Evolutionary conservation across 768 basidiomycete genomes (phyloP).

Genomic region (Psilocybe sp.): DNA sequence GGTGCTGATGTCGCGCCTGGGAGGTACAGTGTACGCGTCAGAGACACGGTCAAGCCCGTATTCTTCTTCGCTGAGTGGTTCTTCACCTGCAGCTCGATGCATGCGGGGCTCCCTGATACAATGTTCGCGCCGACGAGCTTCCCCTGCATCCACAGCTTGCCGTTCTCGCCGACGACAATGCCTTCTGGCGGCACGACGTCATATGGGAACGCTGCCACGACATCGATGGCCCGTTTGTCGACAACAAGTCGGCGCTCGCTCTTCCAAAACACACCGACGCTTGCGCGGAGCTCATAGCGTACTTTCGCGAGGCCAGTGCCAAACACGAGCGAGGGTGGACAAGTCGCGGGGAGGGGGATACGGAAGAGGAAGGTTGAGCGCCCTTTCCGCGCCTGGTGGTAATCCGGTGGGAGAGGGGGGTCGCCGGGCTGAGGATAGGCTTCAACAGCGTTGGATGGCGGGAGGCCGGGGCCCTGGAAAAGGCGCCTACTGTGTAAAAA

Average conservation of each 20-base stretch:
- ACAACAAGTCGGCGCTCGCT: slow-evolving; percentile 69
- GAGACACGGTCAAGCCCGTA: slow-evolving; percentile 56
- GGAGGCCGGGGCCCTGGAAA: slow-evolving; percentile 80
- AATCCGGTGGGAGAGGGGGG: slow-evolving; percentile 57
- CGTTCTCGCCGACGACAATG: slow-evolving; percentile 70
- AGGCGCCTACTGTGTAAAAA: slow-evolving; percentile 69
- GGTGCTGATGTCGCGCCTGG: slow-evolving; percentile 33
- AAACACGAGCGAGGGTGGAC: slow-evolving; percentile 71
- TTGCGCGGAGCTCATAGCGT: slow-evolving; percentile 71
- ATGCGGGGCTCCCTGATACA: slow-evolving; percentile 67
- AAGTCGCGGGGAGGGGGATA: slow-evolving; percentile 65
- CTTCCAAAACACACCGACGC: slow-evolving; percentile 72
- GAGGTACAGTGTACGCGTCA: slow-evolving; percentile 61
- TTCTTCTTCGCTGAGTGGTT: slow-evolving; percentile 86
- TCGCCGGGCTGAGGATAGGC: slow-evolving; percentile 57
- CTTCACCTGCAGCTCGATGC: slow-evolving; percentile 75
- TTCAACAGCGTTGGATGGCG: slow-evolving; percentile 81
- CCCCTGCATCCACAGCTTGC: slow-evolving; percentile 77
- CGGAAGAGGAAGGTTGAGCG: slow-evolving; percentile 77
- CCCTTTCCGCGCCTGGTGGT: slow-evolving; percentile 74
- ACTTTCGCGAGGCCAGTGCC: slow-evolving; percentile 67
- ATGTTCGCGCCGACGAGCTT: slow-evolving; percentile 59
- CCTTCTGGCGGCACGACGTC: slow-evolving; percentile 44
- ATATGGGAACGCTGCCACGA: slow-evolving; percentile 53
- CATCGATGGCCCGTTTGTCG: slow-evolving; percentile 56